These are phyloP conservation scores for Ramalina intermedia DNA, from an alignment of 495 filamentous ascomycete species.

Conservation along the genomic window DNA sequence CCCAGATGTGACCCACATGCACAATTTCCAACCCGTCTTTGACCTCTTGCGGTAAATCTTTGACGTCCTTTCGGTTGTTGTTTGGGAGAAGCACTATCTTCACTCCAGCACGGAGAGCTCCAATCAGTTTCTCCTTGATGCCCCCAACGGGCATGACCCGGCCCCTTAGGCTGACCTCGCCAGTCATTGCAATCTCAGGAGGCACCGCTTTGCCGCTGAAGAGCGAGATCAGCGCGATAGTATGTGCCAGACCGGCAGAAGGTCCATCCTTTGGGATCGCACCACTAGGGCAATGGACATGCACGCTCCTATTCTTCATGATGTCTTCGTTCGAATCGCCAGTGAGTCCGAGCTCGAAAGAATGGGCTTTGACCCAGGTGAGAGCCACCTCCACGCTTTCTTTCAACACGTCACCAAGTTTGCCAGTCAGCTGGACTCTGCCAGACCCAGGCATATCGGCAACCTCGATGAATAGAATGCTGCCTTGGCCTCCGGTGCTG, in stretches of 20 bases:
- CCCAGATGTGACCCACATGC: slow-evolving; percentile 75
- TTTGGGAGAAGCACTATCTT: slow-evolving; percentile 84
- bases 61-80: slow-evolving; percentile 83
- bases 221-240: slow-evolving; percentile 80
- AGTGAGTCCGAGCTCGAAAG: slow-evolving; percentile 78
- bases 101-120: slow-evolving; percentile 82
- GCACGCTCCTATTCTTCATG: slow-evolving; percentile 87
- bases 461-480: slow-evolving; percentile 96
- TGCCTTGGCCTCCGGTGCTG: slow-evolving; percentile 80
- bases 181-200: slow-evolving; percentile 92
- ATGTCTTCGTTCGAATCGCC: slow-evolving; percentile 73
- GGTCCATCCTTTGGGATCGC: slow-evolving; percentile 90
- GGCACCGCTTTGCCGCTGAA: slow-evolving; percentile 83
- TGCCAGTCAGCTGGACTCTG: slow-evolving; percentile 91
- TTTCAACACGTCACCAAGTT: slow-evolving; percentile 94
- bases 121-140: slow-evolving; percentile 98
- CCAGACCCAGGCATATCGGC: slow-evolving; percentile 93
- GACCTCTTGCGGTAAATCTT: slow-evolving; percentile 84
- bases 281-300: slow-evolving; percentile 92
- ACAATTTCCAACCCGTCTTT: slow-evolving; percentile 77
- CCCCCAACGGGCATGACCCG: slow-evolving; percentile 83
- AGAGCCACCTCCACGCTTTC: slow-evolving; percentile 94
- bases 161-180: slow-evolving; percentile 80
- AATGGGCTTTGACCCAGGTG: slow-evolving; percentile 93
- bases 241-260: slow-evolving; percentile 85